A percentile compares a stretch with the other conserved stretches of the same genome.
Conservation (phyloP, 129 eudicot genomes). For the Escallonia herrerae region DNA sequence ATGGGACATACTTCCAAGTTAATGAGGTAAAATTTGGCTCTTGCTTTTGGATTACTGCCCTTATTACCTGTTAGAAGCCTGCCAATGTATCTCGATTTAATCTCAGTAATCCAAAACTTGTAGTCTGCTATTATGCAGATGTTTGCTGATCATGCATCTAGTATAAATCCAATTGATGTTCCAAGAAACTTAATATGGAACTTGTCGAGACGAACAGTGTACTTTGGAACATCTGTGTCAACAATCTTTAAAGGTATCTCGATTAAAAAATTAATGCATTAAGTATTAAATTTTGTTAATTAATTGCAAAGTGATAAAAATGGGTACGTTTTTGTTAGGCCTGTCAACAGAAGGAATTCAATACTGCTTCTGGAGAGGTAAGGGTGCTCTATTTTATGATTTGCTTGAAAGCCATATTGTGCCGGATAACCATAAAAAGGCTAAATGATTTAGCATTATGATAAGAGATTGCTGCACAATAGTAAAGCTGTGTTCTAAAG, state of each 20-base stretch:
- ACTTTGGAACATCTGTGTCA: conserved; percentile 85
- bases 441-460: no score
- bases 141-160: conserved; percentile 95
- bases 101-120: neutral
- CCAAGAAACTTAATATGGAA: conserved; percentile 74
- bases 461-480: no score
- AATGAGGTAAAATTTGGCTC: conserved; percentile 62
- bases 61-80: neutral
- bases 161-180: conserved; percentile 68
- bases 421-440: neutral
- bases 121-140: conserved; percentile 37
- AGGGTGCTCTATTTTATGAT: neutral
- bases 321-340: conserved; percentile 36
- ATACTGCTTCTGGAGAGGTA: conserved; percentile 92
- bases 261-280: neutral
- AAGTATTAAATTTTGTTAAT: neutral
- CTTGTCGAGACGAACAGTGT: conserved; percentile 70
- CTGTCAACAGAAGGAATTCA: conserved; percentile 71
- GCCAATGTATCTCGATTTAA: no score
- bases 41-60: neutral
- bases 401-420: neutral
- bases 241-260: conserved; percentile 72
- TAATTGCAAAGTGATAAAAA: conserved; percentile 3
- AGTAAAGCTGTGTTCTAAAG: no score
- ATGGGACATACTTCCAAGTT: conserved; percentile 96